Evolutionary conservation across 2,329 filamentous ascomycete species (phyloP).

Genomic region (Penicillium brasilianum): DNA sequence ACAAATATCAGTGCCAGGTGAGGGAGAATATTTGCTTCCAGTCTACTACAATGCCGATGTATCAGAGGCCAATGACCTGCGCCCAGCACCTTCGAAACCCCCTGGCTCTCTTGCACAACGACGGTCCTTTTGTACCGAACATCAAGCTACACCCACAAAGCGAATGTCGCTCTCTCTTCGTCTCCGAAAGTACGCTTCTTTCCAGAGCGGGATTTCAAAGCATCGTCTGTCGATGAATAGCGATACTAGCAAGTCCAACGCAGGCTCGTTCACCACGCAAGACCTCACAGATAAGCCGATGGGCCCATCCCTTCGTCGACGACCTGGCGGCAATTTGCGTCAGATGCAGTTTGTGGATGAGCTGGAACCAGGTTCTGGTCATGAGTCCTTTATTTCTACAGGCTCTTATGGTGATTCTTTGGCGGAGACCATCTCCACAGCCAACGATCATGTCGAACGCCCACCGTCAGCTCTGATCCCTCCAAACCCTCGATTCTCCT

Average conservation of each 20-base stretch:
- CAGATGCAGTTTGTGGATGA: conserved; percentile 70
- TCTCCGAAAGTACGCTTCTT: conserved; percentile 52
- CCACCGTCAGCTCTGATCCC: conserved; percentile 36
- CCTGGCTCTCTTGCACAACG: conserved; percentile 27
- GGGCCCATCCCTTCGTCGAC: conserved; percentile 67
- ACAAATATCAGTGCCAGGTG: conserved; percentile 28
- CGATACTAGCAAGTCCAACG: conserved; percentile 27
- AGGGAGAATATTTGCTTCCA: conserved; percentile 37
- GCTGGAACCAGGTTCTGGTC: conserved; percentile 52
- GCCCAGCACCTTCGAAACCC: conserved; percentile 23
- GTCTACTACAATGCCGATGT: conserved; percentile 36
- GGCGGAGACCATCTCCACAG: conserved; percentile 26
- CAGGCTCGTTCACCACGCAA: conserved; percentile 23
- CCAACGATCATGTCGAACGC: conserved; percentile 26
- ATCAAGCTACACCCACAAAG: conserved; percentile 32
- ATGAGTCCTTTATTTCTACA: conserved; percentile 44
- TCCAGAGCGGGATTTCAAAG: conserved; percentile 49
- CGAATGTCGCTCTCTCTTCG: conserved; percentile 40
- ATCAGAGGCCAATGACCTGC: conserved; percentile 16
- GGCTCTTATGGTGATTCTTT: conserved; percentile 42
- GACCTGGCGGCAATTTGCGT: conserved; percentile 75
- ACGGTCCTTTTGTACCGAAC: conserved; percentile 37
- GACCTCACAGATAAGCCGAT: conserved; percentile 32
- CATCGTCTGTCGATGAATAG: conserved; percentile 35
- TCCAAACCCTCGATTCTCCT: conserved; percentile 46